Conservation (phyloP, 225 moss, liverwort and hornwort species). For the Sphagnum contortum region DNA sequence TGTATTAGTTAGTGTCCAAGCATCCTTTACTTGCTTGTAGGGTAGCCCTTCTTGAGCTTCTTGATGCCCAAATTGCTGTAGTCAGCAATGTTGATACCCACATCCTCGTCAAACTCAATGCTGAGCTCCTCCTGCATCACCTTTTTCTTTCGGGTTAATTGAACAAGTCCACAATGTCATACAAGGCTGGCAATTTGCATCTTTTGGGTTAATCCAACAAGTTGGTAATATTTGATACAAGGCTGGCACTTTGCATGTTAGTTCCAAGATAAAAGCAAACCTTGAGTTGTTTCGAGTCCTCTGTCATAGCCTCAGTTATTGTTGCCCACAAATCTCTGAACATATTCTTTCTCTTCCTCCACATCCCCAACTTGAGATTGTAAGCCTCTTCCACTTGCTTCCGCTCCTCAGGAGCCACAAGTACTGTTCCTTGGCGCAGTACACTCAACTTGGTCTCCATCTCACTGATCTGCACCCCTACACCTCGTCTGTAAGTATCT, state of each 20-base stretch:
- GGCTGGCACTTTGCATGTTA: not conserved
- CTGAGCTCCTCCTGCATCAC: constrained; percentile 84
- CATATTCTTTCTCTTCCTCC: constrained; percentile 83
- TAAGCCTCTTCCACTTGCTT: constrained; percentile 54
- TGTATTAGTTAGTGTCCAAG: no score
- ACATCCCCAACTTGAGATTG: constrained; percentile 44
- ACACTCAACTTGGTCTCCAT: constrained; percentile 57
- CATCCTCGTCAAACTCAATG: constrained; percentile 83
- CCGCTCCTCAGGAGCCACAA: constrained; percentile 73
- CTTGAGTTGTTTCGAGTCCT: constrained; percentile 60
- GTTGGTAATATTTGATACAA: not conserved
- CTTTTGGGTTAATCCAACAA: not conserved
- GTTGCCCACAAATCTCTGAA: constrained; percentile 95
- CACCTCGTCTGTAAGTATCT: no score
- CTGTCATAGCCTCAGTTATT: constrained; percentile 83
- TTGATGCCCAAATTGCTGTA: constrained; percentile 53
- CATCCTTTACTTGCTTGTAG: no score
- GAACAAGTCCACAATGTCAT: no score
- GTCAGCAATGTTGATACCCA: constrained; percentile 52
- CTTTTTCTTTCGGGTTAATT: not conserved
- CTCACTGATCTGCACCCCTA: constrained; percentile 34
- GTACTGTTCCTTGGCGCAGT: constrained; percentile 56
- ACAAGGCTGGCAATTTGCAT: no score
- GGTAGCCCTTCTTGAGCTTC: constrained; percentile 12
- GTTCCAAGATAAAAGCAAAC: constrained; percentile 13